Evolutionary conservation across 768 basidiomycete species (phyloP), one percentile per base, ranked within the genome.

Genomic region (Termitomyces sp.): DNA sequence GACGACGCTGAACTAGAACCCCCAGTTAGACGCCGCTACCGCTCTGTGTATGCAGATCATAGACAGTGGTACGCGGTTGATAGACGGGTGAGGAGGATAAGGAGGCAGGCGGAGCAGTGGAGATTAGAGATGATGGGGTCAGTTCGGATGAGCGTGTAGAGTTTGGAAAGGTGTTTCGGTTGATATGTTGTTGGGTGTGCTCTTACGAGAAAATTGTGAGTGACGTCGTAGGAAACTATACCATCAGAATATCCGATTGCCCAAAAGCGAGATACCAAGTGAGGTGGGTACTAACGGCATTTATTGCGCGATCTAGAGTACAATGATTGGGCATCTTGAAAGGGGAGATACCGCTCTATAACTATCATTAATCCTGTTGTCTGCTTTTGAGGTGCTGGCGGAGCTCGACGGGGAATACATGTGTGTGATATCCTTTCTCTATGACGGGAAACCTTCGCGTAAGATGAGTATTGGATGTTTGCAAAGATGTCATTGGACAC

Each of bases 11-110:
- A 68, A 52, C 36, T 10, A 56, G 66, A 50, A 3, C 9, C 15
- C 15, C 15, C 40, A 15, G 56, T 61, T 1, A 55, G 70, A 36
- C 74, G 77, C 6, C 78, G 81, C 8, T 83, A 82, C 65, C 74
- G 79, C 10, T 78, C 82, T 8, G 74, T 83, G 14, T 84, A 83
- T 69, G 70, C 77, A 2, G 82, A 82, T 63, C 76, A 79, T n/a
- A 67, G 74, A 54, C 81, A 83, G 50, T 84, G 83, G 83, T 72
- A 68, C 31, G 69, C 70, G 34, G 66, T 68, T 37, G 83, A 83
- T 65, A 79, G 74, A 38, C 72, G 76, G 32, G 51, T 78, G 15
- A 69, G 63, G 8, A 66, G 66, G 31, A 64, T 74, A 2, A 72
- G 73, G 72, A 73, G 63, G 56, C 67, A 67, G 60, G 69, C 63